Base-by-base conservation (phyloP, 1,139 yeast species). In the Pneumocystis sp. region DNA sequence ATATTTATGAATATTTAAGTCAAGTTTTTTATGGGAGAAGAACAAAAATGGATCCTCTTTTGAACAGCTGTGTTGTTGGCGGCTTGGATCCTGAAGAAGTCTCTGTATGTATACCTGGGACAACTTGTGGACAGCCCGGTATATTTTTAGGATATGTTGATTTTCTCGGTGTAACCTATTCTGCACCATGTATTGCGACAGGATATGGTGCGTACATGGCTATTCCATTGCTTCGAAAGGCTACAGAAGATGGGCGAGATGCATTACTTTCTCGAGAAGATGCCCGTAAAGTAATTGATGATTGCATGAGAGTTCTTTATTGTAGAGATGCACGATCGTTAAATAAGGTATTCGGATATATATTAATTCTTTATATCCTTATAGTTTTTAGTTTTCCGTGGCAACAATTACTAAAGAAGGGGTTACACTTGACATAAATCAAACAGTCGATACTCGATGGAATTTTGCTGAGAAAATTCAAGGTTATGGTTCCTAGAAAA, bases 151-250 rank as follows among this genome's bases (percentile, higher is more conserved):
- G 86, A 70, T 91, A 88, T 73, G 96, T 90, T 63, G 97, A 95
- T 75, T 80, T 95, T 69, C 81, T 90, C 67, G 99, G 99, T 62
- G 96, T 91, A 29, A 83, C 96, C 0, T 95, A 88, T 76, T 82
- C 89, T 8, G 82, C 97, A 0, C 95, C 96, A 44, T 82, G 96
- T 2, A 79, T 95, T 68, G 96, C 97, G 63, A 91, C 98, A 1
- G 99, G 99, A 0, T 93, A 91, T 75, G 99, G 98, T 66, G 86
- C 96, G 15, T 93, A 95, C 76, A 80, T 95, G 76, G 98, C 98
- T 3, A 78, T 90, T 61, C 99, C 99, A 45, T 79, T 95, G 70
- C 81, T 95, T 75, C 86, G 99, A 78, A 85, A 87, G 74, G 89
- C 87, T 63, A 96, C 91, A 67, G 79, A 80, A 62, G 97, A 91